These are phyloP conservation scores for Teratosphaeria pseudoeucalypti DNA, from an alignment of 2,329 filamentous ascomycete genomes.

Conservation along the genomic window DNA sequence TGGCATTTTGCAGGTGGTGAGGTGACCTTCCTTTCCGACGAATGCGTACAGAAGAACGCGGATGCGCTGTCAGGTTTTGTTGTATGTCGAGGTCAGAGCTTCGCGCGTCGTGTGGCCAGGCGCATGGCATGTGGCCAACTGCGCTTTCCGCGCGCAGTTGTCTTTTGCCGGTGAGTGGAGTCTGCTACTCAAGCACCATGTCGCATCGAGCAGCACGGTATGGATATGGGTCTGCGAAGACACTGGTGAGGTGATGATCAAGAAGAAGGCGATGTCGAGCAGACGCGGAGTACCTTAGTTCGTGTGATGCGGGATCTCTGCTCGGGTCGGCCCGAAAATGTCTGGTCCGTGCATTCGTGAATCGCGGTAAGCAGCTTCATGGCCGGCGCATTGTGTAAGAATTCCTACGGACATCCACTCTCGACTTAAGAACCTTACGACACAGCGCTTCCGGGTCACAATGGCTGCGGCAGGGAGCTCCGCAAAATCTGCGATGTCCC, in stretches of 20 bases:
- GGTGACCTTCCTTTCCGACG: neutral
- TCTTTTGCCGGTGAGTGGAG: neutral
- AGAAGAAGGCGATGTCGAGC: neutral
- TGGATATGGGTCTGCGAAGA: neutral
- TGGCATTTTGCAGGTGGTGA: conserved; percentile 49
- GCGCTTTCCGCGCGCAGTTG: neutral
- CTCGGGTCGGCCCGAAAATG: neutral
- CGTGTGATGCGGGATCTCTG: neutral
- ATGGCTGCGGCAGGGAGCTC: conserved; percentile 5
- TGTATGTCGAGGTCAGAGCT: neutral
- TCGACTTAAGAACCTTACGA: neutral
- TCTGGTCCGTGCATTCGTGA: neutral
- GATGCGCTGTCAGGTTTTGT: neutral
- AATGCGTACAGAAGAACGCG: neutral
- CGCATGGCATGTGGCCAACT: neutral
- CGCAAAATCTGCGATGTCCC: conserved; percentile 4
- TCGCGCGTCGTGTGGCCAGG: neutral
- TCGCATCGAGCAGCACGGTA: neutral
- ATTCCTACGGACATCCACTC: neutral
- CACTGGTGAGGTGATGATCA: neutral
- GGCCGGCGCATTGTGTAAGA: neutral
- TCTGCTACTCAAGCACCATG: neutral
- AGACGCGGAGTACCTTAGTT: neutral
- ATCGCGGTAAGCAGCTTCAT: neutral
- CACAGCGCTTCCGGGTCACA: neutral